Evolutionary conservation across 371 early-diverging fungal species (phyloP).

Genomic region (Capniomyces stellatus): DNA sequence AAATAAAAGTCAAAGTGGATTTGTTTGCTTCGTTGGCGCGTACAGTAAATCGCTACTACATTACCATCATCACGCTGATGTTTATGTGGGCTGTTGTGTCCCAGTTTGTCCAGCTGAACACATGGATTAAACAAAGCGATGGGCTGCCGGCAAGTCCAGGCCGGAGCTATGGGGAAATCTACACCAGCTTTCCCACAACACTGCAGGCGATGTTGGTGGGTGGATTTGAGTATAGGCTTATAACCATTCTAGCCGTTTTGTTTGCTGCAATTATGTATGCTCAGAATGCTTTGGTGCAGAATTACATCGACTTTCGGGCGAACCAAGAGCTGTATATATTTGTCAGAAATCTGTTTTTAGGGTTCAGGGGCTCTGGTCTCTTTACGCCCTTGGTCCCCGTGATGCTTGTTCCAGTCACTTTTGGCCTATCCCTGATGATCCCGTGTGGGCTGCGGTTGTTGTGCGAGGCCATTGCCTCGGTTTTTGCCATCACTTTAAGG

Average conservation of each 20-base stretch:
- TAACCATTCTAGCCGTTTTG: neutral
- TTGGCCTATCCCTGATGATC: neutral
- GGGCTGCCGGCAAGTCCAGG: no score
- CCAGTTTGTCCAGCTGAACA: slow-evolving; percentile 36
- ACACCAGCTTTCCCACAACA: neutral
- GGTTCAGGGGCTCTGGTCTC: neutral
- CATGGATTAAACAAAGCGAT: slow-evolving; percentile 35
- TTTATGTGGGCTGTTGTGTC: slow-evolving; percentile 43
- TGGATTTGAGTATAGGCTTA: neutral
- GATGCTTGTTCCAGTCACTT: neutral
- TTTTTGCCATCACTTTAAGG: neutral
- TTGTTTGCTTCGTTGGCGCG: slow-evolving; percentile 58
- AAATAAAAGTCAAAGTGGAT: slow-evolving; percentile 37
- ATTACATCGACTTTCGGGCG: neutral
- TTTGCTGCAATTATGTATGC: neutral
- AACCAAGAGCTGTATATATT: neutral
- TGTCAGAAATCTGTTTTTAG: slow-evolving; percentile 3
- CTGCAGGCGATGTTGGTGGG: neutral
- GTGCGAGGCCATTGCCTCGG: neutral
- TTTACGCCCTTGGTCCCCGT: neutral
- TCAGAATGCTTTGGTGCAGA: neutral
- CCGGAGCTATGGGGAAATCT: no score
- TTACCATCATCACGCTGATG: slow-evolving; percentile 43
- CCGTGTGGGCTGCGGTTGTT: neutral
- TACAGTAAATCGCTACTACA: slow-evolving; percentile 48